phyloP scores from a whole-genome alignment of 345 rosid genomes.

The Aquilaria yunnanensis region DNA sequence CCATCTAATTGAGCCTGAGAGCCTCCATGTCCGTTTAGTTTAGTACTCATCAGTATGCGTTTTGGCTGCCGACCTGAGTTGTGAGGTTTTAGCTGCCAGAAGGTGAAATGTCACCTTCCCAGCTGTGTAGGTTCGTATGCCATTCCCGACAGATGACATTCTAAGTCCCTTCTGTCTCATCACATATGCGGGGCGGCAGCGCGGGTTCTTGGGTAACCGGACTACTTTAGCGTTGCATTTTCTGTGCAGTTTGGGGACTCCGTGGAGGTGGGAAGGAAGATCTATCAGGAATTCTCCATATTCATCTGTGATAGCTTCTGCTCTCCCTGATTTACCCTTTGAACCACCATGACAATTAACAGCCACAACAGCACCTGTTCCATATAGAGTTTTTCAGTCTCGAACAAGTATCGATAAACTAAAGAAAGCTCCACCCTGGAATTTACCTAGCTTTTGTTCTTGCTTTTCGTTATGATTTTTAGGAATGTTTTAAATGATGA shows the following conservation, averaged over 20 bases:
- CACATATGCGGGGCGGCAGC: constrained; percentile 24
- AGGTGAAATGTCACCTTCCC: constrained; percentile 29
- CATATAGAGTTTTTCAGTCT: not conserved
- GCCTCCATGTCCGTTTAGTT: constrained; percentile 12
- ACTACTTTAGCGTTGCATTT: constrained; percentile 28
- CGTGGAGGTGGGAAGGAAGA: constrained; percentile 52
- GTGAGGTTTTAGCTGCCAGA: constrained; percentile 23
- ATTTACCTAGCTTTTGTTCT: no score
- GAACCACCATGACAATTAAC: constrained; percentile 24
- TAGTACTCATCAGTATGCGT: constrained; percentile 3
- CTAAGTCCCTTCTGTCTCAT: constrained; percentile 23
- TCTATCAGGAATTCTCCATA: constrained; percentile 47
- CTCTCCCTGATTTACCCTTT: constrained; percentile 9
- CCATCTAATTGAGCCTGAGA: constrained; percentile 43
- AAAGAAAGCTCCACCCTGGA: no score
- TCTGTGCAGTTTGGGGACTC: constrained; percentile 28
- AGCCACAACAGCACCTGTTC: constrained; percentile 36
- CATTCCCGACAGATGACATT: constrained; percentile 30
- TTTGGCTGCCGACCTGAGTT: constrained; percentile 5
- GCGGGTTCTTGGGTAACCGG: constrained; percentile 20
- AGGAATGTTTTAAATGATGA: no score
- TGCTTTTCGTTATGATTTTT: no score
- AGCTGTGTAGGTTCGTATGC: constrained; percentile 34
- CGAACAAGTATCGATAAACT: no score
- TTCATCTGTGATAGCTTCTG: constrained; percentile 29